Evolutionary conservation across 2,329 filamentous ascomycete genomes (phyloP).

Genomic region (Arthrinium phaeospermum): DNA sequence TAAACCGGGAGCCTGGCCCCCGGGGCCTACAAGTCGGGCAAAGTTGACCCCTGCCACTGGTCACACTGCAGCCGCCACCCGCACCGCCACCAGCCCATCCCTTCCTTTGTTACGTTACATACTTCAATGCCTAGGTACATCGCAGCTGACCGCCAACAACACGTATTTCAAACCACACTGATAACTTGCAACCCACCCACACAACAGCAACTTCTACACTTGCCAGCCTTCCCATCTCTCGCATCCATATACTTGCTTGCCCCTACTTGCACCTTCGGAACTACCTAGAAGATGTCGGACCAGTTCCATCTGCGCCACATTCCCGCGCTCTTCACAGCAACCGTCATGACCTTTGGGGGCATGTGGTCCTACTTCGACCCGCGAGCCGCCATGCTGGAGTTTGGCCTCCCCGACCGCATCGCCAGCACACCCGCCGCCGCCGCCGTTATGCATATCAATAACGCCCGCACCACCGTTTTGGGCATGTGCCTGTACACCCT

Average conservation of each 20-base stretch:
- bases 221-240: not conserved
- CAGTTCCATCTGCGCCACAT: constrained; percentile 25
- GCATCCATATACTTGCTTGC: not conserved
- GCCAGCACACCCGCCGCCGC: constrained; percentile 28
- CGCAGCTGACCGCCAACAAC: no score
- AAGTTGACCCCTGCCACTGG: no score
- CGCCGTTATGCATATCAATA: constrained; percentile 31
- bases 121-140: no score
- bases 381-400: constrained; percentile 32
- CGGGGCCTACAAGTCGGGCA: no score
- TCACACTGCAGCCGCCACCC: no score
- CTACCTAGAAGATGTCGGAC: constrained; percentile 24
- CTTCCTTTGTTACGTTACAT: no score
- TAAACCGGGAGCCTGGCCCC: no score
- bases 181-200: no score
- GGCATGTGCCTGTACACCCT: constrained; percentile 30
- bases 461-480: constrained; percentile 31
- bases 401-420: constrained; percentile 33
- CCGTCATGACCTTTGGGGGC: constrained; percentile 34
- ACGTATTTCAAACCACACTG: no score
- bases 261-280: not conserved
- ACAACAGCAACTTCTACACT: not conserved
- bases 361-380: constrained; percentile 33
- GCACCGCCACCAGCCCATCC: no score
- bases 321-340: constrained; percentile 26